These are phyloP conservation scores for Trypanosoma boissoni DNA, from an alignment of 208 protist species.

Conservation along the genomic window DNA sequence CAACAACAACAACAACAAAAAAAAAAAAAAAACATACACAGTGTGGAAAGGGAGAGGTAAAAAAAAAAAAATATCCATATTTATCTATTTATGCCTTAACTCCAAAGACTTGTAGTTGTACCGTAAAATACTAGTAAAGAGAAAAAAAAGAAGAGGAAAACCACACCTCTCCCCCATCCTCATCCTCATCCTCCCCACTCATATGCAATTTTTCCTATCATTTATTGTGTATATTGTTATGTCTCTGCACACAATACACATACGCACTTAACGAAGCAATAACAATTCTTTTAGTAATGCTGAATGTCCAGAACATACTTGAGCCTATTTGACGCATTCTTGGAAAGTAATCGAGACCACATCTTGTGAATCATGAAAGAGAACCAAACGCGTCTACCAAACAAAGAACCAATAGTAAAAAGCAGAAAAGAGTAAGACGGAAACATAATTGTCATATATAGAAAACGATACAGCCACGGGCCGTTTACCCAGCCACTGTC, in stretches of 20 bases:
- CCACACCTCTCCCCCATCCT: too few relatives aligned
- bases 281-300: constrained; percentile 47
- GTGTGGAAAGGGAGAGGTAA: not conserved
- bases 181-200: too few relatives aligned
- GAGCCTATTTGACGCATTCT: constrained; percentile 43
- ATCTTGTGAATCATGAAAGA: constrained; percentile 91
- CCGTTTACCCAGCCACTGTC: constrained; percentile 71
- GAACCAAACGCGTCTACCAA: constrained; percentile 84
- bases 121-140: too few relatives aligned
- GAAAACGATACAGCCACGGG: constrained; percentile 77
- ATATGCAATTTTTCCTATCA: constrained; percentile 6
- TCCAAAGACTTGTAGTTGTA: too few relatives aligned
- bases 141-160: too few relatives aligned
- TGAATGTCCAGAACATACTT: constrained; percentile 68
- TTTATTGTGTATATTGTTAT: constrained; percentile 8
- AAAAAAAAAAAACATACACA: not conserved
- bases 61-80: not conserved
- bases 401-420: constrained; percentile 65
- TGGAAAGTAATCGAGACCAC: constrained; percentile 80
- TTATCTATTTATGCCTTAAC: constrained; percentile 1
- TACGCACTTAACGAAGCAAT: not conserved
- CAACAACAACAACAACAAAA: constrained; percentile 8
- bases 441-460: constrained; percentile 83
- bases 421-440: constrained; percentile 78
- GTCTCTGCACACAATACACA: not conserved